A percentile compares a stretch with the other conserved stretches of the same genome.
Evolutionary conservation across 2,329 filamentous ascomycete species (phyloP).

Genomic region (Xylariaceae sp.): DNA sequence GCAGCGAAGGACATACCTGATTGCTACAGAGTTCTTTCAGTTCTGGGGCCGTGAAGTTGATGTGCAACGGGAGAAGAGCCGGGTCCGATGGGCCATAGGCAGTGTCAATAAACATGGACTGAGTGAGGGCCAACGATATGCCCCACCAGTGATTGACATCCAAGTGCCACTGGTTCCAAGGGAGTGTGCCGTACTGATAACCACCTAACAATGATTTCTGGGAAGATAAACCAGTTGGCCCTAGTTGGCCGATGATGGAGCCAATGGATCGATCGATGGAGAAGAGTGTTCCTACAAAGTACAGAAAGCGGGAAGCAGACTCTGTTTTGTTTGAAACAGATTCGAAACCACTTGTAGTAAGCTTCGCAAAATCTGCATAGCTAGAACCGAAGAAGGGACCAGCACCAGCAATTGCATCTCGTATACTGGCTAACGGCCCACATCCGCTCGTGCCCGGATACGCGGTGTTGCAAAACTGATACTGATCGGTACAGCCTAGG

Average conservation of each 20-base stretch:
- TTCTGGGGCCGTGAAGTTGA: not conserved
- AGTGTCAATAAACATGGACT: slow-evolving; percentile 8
- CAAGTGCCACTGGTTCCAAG: slow-evolving; percentile 20
- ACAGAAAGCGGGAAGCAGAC: not conserved
- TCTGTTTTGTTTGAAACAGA: not conserved
- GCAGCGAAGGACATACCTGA: not conserved
- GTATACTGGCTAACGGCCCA: slow-evolving; percentile 21
- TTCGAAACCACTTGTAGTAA: not conserved
- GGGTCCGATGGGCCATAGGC: not conserved
- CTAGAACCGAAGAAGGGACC: slow-evolving; percentile 1
- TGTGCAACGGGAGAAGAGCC: not conserved
- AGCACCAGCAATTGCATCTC: slow-evolving; percentile 13
- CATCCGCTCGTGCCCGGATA: not conserved
- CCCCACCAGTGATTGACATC: slow-evolving; percentile 18
- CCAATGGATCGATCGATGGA: not conserved
- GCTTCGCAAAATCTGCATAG: not conserved
- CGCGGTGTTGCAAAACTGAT: slow-evolving; percentile 18
- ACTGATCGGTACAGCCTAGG: slow-evolving; percentile 15
- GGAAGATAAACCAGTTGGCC: not conserved
- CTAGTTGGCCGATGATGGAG: not conserved
- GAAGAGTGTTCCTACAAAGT: not conserved
- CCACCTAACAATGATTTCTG: not conserved
- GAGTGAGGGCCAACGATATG: slow-evolving; percentile 8
- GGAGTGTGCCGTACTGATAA: not conserved
- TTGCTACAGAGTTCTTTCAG: not conserved